phyloP scores from a whole-genome alignment of 148 eudicot genomes.

The Tetragonia tetragonoides region DNA sequence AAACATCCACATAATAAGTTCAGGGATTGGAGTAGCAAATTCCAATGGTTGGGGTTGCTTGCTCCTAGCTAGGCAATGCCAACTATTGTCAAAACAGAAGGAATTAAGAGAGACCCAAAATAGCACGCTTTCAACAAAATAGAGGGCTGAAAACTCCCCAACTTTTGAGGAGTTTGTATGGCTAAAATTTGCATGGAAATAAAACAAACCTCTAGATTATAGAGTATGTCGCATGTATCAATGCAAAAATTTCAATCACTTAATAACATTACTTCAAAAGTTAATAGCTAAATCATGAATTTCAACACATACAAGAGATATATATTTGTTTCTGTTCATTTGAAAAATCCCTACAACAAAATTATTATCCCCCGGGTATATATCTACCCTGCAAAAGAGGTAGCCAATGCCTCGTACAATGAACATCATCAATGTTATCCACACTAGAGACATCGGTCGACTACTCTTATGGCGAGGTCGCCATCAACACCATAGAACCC shows the following conservation, averaged over 20 bases:
- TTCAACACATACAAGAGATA: too few relatives aligned
- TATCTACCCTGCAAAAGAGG: too few relatives aligned
- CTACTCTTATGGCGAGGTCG: slow-evolving; percentile 2
- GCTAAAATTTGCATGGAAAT: slow-evolving; percentile 15
- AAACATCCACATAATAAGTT: too few relatives aligned
- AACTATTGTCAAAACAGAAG: neutral
- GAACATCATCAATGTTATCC: neutral
- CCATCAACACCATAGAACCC: neutral
- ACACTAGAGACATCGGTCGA: neutral
- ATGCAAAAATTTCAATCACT: neutral
- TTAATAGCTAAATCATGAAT: neutral
- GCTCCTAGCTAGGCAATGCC: too few relatives aligned
- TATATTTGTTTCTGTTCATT: too few relatives aligned
- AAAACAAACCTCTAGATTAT: neutral
- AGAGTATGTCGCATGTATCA: neutral
- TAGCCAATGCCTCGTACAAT: neutral
- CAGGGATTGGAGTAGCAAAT: too few relatives aligned
- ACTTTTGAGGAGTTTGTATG: slow-evolving; percentile 10
- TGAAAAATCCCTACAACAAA: too few relatives aligned
- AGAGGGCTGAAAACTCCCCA: neutral
- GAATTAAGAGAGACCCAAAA: neutral
- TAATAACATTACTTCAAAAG: neutral
- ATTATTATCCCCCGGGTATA: too few relatives aligned
- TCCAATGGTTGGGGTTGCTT: too few relatives aligned
- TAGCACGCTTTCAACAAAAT: neutral